Percentiles rank a stretch among this genome's conserved stretches.
phyloP scores from a whole-genome alignment of 208 protist species.

The Trypanosomatidae sp. region DNA sequence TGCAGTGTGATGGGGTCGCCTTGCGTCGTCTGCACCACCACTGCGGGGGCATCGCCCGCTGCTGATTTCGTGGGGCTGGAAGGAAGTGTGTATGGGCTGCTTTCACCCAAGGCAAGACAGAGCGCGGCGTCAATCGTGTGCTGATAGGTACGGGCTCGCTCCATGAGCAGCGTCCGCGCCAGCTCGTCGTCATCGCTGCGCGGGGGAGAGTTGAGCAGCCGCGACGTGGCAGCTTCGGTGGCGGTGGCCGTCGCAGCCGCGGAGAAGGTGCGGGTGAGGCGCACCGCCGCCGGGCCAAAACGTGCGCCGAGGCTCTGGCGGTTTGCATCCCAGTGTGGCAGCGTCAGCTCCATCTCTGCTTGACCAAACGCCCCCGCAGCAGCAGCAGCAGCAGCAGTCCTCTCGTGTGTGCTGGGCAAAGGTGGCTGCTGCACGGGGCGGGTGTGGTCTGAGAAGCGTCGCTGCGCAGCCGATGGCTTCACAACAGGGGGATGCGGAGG shows the following conservation, averaged over 20 bases:
- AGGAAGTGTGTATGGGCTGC: no score
- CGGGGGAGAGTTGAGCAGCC: constrained; percentile 26
- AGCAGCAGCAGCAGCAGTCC: not conserved
- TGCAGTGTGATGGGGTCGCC: constrained; percentile 10
- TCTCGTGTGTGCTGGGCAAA: constrained; percentile 5
- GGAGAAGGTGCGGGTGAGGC: constrained; percentile 15
- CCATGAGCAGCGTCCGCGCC: not conserved
- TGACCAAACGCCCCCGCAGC: constrained; percentile 10
- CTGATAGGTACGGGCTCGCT: constrained; percentile 9
- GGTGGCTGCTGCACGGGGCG: constrained; percentile 18
- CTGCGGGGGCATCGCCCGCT: not conserved
- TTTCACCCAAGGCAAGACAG: constrained; percentile 13
- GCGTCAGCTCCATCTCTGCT: constrained; percentile 13
- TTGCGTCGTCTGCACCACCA: constrained; percentile 4
- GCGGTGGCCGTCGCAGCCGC: not conserved
- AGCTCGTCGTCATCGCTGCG: constrained; percentile 22
- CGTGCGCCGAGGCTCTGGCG: constrained; percentile 25
- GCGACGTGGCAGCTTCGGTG: constrained; percentile 10
- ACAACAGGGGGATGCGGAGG: no score
- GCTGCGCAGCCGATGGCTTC: no score
- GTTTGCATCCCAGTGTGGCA: constrained; percentile 20
- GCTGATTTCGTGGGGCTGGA: no score
- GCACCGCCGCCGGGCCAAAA: constrained; percentile 17
- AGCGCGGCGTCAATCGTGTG: constrained; percentile 25
- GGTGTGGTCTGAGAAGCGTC: not conserved